Evolutionary conservation across 2,329 filamentous ascomycete genomes (phyloP), one percentile per base, ranked within the genome.

Genomic region (Colletotrichum sp.): DNA sequence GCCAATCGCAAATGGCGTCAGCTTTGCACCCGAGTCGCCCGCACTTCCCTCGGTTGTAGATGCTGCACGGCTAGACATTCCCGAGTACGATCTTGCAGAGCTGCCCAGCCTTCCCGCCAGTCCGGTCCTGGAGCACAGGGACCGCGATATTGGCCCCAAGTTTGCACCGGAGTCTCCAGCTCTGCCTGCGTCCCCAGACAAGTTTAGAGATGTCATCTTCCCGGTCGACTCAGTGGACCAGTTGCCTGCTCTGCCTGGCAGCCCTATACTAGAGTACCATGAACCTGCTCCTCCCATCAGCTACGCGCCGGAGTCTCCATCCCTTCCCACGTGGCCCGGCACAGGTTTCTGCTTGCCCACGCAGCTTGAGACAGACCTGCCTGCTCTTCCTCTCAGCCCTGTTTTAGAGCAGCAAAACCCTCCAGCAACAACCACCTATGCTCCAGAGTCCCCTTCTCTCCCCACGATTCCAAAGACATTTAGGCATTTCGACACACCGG

Each of bases 171-270:
- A 63, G 36, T 71, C 68, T 21, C 68, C 68, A 36, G 59, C 68
- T 28, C 68, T 71, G n/a, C 68, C 70, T 4, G 30, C 21, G 10
- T 21, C 8, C 12, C 36, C 63, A 34, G 48, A 24, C 8, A 18
- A 43, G 26, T 12, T 24, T 12, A 21, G n/a, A 28, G 32, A 59
- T 14, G 4, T 61, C 10, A 43, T 43, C 24, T 28, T 43, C 21
- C 39, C 60, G 4, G 59, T 64, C 26, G 21, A 63, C 21, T 48
- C 73, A 13, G 18, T 74, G 18, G 68, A 60, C 10, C 48, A 77
- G n/a, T 39, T 78, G 28, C 77, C 75, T 16, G 57, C 63, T 28
- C 81, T 75, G 28, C 73, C 18, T 24, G 68, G 24, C 67, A 77
- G 64, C 71, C 79, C 34, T 34, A 32, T 28, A 43, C 21, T 30